These are phyloP conservation scores for Harrya chromipes DNA, from an alignment of 768 basidiomycete genomes.

Conservation along the genomic window DNA sequence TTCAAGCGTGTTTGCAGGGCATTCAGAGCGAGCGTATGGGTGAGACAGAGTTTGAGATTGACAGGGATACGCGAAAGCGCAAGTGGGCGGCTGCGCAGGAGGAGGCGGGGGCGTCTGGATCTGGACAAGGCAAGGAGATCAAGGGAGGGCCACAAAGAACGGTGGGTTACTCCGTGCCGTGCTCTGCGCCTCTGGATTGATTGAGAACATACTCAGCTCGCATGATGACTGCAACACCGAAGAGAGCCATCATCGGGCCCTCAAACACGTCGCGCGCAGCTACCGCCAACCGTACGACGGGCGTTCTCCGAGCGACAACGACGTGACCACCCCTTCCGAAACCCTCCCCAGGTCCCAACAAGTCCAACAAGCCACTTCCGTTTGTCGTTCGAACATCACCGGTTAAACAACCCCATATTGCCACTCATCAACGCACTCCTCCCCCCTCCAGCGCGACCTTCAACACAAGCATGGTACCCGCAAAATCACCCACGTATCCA, in stretches of 20 bases:
- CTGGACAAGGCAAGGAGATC: constrained; percentile 19
- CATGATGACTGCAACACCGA: constrained; percentile 47
- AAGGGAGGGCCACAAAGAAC: constrained; percentile 49
- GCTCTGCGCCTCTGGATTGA: not conserved
- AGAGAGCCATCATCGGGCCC: constrained; percentile 41
- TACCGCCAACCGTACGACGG: constrained; percentile 41
- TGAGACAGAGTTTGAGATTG: constrained; percentile 54
- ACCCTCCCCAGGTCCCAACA: constrained; percentile 37
- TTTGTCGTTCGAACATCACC: constrained; percentile 49
- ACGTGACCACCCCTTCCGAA: constrained; percentile 27
- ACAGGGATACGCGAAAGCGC: constrained; percentile 66
- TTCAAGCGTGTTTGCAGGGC: constrained; percentile 67
- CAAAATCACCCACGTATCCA: constrained; percentile 39
- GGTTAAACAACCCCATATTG: constrained; percentile 34
- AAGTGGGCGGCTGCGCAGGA: constrained; percentile 71
- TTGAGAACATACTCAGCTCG: constrained; percentile 38
- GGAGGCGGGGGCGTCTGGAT: constrained; percentile 44
- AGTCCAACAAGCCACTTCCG: constrained; percentile 23
- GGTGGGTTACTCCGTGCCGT: constrained; percentile 40
- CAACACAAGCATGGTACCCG: constrained; percentile 60
- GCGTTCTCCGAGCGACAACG: constrained; percentile 29
- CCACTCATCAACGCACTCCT: constrained; percentile 27
- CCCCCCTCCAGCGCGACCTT: constrained; percentile 65
- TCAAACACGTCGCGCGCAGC: constrained; percentile 43
- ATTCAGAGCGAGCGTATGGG: constrained; percentile 62